Evolutionary conservation across 441 rosid genomes (phyloP).

Genomic region (Euphorbia schlechtendalii): DNA sequence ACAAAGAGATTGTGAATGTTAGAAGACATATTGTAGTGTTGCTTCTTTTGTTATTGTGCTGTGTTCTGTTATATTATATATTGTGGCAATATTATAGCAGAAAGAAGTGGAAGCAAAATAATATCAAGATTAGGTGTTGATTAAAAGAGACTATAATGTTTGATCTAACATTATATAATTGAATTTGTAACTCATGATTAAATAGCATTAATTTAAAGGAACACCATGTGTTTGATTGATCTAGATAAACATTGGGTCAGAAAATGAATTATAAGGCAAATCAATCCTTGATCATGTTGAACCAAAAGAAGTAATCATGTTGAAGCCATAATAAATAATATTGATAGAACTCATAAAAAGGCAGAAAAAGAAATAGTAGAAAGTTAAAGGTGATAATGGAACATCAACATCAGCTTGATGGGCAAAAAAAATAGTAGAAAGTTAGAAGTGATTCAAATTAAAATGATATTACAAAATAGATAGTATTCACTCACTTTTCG

Average conservation of each 20-base stretch:
- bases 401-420: not conserved
- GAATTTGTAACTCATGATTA: not conserved
- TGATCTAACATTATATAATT: not conserved
- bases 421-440: not conserved
- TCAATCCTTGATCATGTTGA: not conserved
- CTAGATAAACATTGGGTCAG: not conserved
- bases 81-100: not conserved
- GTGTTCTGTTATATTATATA: not conserved
- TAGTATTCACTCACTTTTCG: too few relatives aligned
- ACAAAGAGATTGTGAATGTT: not conserved
- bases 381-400: not conserved
- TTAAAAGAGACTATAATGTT: not conserved
- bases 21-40: not conserved
- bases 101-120: not conserved
- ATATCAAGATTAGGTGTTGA: not conserved
- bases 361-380: not conserved
- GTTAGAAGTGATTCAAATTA: too few relatives aligned
- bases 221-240: not conserved
- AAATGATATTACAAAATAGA: too few relatives aligned
- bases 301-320: conserved; percentile 1
- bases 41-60: not conserved
- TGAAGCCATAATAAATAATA: not conserved
- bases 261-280: not conserved
- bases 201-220: not conserved
- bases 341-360: not conserved